phyloP scores from a whole-genome alignment of 2,329 filamentous ascomycete species.

The Fusarium pilosicola region DNA sequence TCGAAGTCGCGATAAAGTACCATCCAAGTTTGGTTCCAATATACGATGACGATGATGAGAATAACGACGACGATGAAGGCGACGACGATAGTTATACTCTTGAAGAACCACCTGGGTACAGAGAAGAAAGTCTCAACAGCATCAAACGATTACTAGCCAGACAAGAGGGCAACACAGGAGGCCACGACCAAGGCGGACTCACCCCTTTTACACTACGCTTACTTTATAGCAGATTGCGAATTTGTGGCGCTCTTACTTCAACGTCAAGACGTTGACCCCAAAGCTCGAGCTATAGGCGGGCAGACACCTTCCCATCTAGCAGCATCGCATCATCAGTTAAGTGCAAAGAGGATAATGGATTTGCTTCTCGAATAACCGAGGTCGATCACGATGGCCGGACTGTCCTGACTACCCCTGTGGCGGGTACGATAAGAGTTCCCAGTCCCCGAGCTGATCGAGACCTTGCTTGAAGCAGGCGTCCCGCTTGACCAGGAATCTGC shows the following conservation, averaged over 20 bases:
- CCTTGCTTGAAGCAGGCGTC: neutral
- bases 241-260: slow-evolving; percentile 3
- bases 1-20: neutral
- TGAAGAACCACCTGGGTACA: neutral
- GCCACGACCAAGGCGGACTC: neutral
- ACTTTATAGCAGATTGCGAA: neutral
- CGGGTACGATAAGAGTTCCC: neutral
- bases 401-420: slow-evolving; percentile 3
- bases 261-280: neutral
- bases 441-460: neutral
- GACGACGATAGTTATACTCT: too few relatives aligned
- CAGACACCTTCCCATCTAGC: slow-evolving; percentile 15
- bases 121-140: neutral
- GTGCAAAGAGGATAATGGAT: neutral
- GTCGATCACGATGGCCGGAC: neutral
- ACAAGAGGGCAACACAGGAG: neutral
- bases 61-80: neutral
- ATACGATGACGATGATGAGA: neutral
- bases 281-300: neutral
- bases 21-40: neutral
- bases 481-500: neutral
- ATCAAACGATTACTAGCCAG: slow-evolving; percentile 2
- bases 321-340: neutral
- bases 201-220: slow-evolving; percentile 4
- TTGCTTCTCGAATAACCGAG: neutral